Percentiles rank a stretch among this genome's conserved stretches.
Evolutionary conservation across 306 rosid genomes (phyloP).

Genomic region (Vigna unguiculata): DNA sequence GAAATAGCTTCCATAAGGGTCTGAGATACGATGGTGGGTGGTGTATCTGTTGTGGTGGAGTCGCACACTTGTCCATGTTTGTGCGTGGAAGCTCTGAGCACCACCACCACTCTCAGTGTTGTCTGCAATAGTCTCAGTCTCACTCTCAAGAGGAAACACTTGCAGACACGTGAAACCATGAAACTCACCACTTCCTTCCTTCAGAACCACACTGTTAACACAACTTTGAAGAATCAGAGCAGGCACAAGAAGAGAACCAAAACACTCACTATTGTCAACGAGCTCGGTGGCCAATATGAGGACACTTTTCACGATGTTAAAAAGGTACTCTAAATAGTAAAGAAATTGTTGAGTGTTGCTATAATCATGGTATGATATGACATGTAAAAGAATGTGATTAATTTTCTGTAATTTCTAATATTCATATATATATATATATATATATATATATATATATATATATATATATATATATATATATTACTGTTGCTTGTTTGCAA

Average conservation of each 20-base stretch:
- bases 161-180: conserved; percentile 44
- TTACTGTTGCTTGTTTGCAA: not conserved
- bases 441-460: too few relatives aligned
- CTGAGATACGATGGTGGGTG: conserved; percentile 68
- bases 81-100: conserved; percentile 75
- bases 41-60: conserved; percentile 76
- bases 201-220: conserved; percentile 57
- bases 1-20: not conserved
- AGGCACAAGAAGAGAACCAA: conserved; percentile 47
- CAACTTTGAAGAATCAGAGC: conserved; percentile 64
- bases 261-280: conserved; percentile 59
- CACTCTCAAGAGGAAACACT: conserved; percentile 57
- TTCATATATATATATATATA: too few relatives aligned
- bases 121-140: not conserved
- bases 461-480: too few relatives aligned
- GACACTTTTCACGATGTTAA: conserved; percentile 87
- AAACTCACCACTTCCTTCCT: conserved; percentile 71
- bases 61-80: conserved; percentile 78
- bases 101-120: conserved; percentile 56
- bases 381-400: not conserved
- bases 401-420: not conserved
- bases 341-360: too few relatives aligned
- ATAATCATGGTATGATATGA: not conserved
- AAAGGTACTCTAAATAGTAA: conserved; percentile 47
- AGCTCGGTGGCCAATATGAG: conserved; percentile 90